Evolutionary conservation across 2,329 filamentous ascomycete genomes (phyloP), one percentile per base, ranked within the genome.

Genomic region (Sarocladium oryzae): DNA sequence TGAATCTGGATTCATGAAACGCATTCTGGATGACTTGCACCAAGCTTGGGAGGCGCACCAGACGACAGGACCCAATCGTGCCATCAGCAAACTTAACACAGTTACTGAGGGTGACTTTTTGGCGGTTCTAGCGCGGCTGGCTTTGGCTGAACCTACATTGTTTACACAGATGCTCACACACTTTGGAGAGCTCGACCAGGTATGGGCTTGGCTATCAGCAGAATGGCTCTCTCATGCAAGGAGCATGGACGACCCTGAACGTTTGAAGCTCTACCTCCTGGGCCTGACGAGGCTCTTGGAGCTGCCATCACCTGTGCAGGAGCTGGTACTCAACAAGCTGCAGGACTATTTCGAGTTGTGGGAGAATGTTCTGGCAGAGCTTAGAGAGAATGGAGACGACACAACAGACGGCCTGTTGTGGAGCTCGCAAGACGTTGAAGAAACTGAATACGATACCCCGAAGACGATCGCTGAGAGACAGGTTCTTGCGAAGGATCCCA

Each of bases 51-150:
- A 86, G 61, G 84, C 88, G 2, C 85, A 88, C 59, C 85, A 95
- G 64, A 89, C 87, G 0, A 88, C 87, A 0, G 92, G 93, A 0
- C 91, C 92, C 0, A 87, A 88, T 60, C 78, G 79, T 23, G 86
- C 79, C 57, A 75, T 81, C 18, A 79, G 84, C 36, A 79, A 81
- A 26, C 79, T 96, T 30, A 85, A 86, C 58, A 82, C 84, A 11
- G 77, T 90, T 10, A 84, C 88, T 1, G 84, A 96, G 62, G 87
- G 87, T 0, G 88, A 96, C 63, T 96, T 95, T 65, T 86, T 95
- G 61, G 80, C 82, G 4, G 82, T 97, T 2, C 75, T 99, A 2
- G 85, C 89, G 2, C 85, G 91, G 1, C 77, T 97, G 15, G 81
- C 85, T 0, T 70, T 95, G 2, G 83, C 84, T 1, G 86, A 86